These are phyloP conservation scores for Colletotrichum sp. DNA, from an alignment of 2,329 filamentous ascomycete species.

Conservation along the genomic window DNA sequence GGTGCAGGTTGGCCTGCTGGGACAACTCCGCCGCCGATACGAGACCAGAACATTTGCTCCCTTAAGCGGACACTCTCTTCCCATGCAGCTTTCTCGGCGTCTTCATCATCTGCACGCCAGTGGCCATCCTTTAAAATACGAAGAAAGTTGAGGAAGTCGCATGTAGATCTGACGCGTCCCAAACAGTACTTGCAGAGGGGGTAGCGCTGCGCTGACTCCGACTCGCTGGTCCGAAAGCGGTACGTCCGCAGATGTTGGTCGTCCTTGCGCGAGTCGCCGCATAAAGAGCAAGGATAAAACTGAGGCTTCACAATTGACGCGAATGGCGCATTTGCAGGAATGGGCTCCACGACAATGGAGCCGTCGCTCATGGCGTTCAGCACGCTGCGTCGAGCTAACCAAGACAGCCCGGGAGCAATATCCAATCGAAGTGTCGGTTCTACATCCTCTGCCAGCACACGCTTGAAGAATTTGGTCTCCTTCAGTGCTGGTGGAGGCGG, in stretches of 20 bases:
- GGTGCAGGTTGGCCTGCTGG: conserved; percentile 54
- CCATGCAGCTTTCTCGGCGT: conserved; percentile 88
- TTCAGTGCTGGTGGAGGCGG: conserved; percentile 68
- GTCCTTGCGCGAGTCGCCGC: conserved; percentile 80
- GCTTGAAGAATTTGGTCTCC: conserved; percentile 94
- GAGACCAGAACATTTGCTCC: conserved; percentile 97
- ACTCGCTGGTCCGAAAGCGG: conserved; percentile 87
- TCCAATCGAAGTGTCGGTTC: conserved; percentile 93
- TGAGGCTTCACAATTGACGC: conserved; percentile 55
- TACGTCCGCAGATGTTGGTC: conserved; percentile 77
- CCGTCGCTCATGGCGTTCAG: conserved; percentile 84
- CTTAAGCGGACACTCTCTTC: conserved; percentile 89
- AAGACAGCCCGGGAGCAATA: conserved; percentile 86
- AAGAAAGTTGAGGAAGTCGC: conserved; percentile 91
- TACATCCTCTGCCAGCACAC: conserved; percentile 85
- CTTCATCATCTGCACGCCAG: conserved; percentile 82
- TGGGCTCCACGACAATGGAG: conserved; percentile 86
- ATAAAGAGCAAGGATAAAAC: conserved; percentile 78
- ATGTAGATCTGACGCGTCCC: conserved; percentile 80
- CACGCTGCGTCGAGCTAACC: conserved; percentile 87
- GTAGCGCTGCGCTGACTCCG: conserved; percentile 84
- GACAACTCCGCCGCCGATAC: conserved; percentile 89
- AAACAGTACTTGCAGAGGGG: conserved; percentile 91
- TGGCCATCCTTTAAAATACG: conserved; percentile 92
- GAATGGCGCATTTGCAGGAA: conserved; percentile 64